Evolutionary conservation across 441 rosid genomes (phyloP).

Genomic region (Manihot esculenta): DNA sequence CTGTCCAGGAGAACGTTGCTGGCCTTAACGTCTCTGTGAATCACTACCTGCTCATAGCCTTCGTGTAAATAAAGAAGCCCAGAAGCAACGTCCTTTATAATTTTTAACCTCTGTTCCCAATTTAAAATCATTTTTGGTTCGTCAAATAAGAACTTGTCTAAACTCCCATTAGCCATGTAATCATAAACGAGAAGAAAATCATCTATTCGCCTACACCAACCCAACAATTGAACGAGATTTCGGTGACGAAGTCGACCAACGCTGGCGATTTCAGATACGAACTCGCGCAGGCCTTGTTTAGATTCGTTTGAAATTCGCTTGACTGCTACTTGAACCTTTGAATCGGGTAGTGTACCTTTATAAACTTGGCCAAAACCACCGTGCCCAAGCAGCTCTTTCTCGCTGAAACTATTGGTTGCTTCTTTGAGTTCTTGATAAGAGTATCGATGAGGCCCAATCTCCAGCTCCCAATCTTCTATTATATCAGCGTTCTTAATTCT

Average conservation of each 20-base stretch:
- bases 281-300: slow-evolving; percentile 73
- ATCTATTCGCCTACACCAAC: slow-evolving; percentile 66
- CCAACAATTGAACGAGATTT: slow-evolving; percentile 66
- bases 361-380: slow-evolving; percentile 85
- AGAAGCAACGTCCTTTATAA: slow-evolving; percentile 70
- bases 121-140: slow-evolving; percentile 40
- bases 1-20: slow-evolving; percentile 68
- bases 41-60: slow-evolving; percentile 74
- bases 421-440: slow-evolving; percentile 57
- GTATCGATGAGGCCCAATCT: slow-evolving; percentile 68
- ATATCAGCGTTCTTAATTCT: slow-evolving; percentile 54
- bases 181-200: slow-evolving; percentile 78
- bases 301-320: slow-evolving; percentile 77
- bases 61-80: slow-evolving; percentile 76
- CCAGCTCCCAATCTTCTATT: slow-evolving; percentile 73
- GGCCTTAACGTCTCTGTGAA: slow-evolving; percentile 83
- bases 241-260: slow-evolving; percentile 83
- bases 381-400: slow-evolving; percentile 53
- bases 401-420: slow-evolving; percentile 68
- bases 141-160: slow-evolving; percentile 61
- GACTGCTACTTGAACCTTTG: slow-evolving; percentile 62
- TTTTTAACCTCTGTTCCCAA: slow-evolving; percentile 74
- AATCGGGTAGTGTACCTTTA: slow-evolving; percentile 52
- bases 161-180: slow-evolving; percentile 79
- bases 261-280: slow-evolving; percentile 68